Percentiles rank a stretch among this genome's conserved stretches.
These are phyloP conservation scores for Phlegmacium glaucopus DNA, from an alignment of 768 basidiomycete species.

Conservation along the genomic window DNA sequence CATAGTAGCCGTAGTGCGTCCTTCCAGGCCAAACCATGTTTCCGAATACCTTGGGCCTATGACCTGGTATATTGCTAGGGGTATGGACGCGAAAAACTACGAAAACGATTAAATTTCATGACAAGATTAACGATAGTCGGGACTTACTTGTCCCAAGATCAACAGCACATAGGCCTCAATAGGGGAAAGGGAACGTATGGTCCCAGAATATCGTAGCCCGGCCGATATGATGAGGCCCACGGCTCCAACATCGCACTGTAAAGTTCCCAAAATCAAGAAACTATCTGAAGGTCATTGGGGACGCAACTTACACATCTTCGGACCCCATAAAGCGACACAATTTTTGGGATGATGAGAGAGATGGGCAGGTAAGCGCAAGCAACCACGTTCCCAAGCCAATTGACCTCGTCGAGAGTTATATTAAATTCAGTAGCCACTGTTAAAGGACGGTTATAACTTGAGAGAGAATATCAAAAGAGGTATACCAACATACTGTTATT, in stretches of 20 bases:
- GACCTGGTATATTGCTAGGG: constrained; percentile 75
- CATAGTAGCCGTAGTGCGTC: constrained; percentile 77
- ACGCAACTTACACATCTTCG: constrained; percentile 54
- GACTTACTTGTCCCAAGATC: constrained; percentile 64
- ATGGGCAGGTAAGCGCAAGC: constrained; percentile 60
- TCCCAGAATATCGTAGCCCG: constrained; percentile 79
- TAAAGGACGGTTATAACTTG: background rate
- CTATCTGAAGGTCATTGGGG: background rate
- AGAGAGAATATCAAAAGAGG: too few relatives aligned
- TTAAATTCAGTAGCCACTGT: constrained; percentile 60
- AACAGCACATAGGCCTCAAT: constrained; percentile 60
- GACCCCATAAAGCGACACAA: constrained; percentile 61
- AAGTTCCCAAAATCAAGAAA: constrained; percentile 1
- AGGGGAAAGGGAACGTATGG: constrained; percentile 47
- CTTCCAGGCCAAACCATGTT: constrained; percentile 75
- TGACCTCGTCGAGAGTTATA: constrained; percentile 69
- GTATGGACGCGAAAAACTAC: constrained; percentile 59
- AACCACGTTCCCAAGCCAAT: constrained; percentile 77
- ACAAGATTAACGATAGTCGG: background rate
- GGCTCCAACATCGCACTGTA: constrained; percentile 63
- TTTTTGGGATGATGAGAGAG: constrained; percentile 54
- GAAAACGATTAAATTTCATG: background rate
- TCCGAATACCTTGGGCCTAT: constrained; percentile 81
- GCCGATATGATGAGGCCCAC: constrained; percentile 53
- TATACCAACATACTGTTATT: constrained; percentile 52